Base-by-base conservation (phyloP, 345 rosid species). In the Syzygium jambos region DNA sequence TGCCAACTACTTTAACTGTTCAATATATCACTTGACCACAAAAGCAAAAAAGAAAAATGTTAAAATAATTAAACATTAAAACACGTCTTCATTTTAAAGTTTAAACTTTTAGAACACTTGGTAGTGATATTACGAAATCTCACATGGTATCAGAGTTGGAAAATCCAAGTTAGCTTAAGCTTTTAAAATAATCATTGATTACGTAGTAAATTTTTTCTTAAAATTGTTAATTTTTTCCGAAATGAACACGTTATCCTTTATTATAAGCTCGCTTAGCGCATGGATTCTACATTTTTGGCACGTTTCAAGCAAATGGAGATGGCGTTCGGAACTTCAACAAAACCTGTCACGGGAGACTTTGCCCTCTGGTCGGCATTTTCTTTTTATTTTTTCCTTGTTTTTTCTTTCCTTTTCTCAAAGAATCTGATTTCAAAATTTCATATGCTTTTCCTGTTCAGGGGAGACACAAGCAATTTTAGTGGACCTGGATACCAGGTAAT, bases 321-420 rank as follows among this genome's bases (percentile, higher is more conserved):
- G 92, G 88, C 93, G 92, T 93, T 92, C 85, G 78, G 89, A 91
- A 89, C 92, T 83, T 88, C 93, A 90, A 88, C 91, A 92, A 88
- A 78, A 92, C 87, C 55, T 88, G 57, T 86, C 92, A 54, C 92
- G 89, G 91, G 93, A 34, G 93, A 91, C 92, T 89, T 34, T 34
- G 78, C 46, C 78, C 41, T 38, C 87, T 54, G 90, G 95, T 91
- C 95, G 95, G 92, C 92, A 82, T 86, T 56, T 80, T 86, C 80
- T 77, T 49, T 61, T 13, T 87, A 38, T 52, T 53, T 68, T 7
- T 41, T 2, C 51, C 51, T 49, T 1, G 51, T 49, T 49, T 49
- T 9, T 17, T 87, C 51, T 38, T 34, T 4, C 41, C 41, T 38
- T 38, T 38, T 38, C 41, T 38, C 41, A 9, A 41, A 52, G 51